Percentiles rank a stretch among this genome's conserved stretches.
These are phyloP conservation scores for Globisporangium spinosum DNA, from an alignment of 352 stramenopile genomes.

Conservation along the genomic window DNA sequence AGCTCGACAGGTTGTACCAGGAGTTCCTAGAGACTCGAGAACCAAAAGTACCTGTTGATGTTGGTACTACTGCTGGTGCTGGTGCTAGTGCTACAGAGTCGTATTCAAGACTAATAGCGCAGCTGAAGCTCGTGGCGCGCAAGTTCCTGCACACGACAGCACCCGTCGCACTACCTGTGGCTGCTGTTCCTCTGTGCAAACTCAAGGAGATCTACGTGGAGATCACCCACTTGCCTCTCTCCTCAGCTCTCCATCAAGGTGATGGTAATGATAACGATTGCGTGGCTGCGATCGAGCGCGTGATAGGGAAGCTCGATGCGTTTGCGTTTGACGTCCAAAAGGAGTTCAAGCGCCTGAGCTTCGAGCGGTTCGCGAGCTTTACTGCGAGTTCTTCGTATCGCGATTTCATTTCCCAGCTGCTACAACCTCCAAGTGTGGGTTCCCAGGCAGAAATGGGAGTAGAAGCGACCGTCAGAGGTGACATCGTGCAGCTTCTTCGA, in stretches of 20 bases:
- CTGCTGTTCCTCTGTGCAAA: conserved; percentile 16
- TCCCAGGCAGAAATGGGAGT: background rate
- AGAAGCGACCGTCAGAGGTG: conserved; percentile 6
- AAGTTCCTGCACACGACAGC: conserved; percentile 26
- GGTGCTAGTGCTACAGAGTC: background rate
- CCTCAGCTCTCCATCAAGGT: conserved; percentile 3
- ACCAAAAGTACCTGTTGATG: background rate
- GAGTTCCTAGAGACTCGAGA: background rate
- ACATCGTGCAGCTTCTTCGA: conserved; percentile 41
- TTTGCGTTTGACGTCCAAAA: conserved; percentile 31
- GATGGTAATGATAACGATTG: conserved; percentile 8
- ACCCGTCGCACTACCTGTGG: conserved; percentile 20
- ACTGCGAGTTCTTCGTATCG: conserved; percentile 40
- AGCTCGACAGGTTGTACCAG: conserved; percentile 34
- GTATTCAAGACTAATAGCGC: conserved; percentile 11
- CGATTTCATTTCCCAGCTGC: conserved; percentile 31
- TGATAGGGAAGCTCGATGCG: conserved; percentile 34
- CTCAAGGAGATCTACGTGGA: conserved; percentile 30
- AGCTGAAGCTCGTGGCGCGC: conserved; percentile 23
- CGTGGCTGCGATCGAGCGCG: conserved; percentile 10
- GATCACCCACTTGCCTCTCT: conserved; percentile 11
- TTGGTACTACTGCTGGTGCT: background rate
- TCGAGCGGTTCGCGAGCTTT: conserved; percentile 48
- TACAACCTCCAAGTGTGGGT: background rate
- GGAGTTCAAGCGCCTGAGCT: conserved; percentile 48